Percentiles rank a stretch among this genome's conserved stretches.
Conservation (phyloP, 148 eudicot species). For the Camellia sinensis region DNA sequence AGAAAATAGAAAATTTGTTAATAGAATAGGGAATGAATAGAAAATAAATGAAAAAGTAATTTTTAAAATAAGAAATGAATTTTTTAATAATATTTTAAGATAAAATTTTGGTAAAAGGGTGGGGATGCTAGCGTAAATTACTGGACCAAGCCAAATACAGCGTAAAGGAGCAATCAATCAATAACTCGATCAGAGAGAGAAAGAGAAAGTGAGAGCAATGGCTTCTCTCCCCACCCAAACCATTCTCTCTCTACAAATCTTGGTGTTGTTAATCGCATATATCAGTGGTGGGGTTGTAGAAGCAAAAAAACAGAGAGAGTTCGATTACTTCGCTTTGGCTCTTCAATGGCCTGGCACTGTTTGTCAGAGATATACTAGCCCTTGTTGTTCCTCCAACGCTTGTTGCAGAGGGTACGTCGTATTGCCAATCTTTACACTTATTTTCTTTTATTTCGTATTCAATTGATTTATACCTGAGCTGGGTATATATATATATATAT, state of each 20-base stretch:
- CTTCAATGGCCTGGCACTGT: conserved; percentile 88
- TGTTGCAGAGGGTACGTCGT: conserved; percentile 64
- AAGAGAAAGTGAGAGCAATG: conserved; percentile 19
- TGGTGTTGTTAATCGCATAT: conserved; percentile 14
- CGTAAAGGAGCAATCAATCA: background rate
- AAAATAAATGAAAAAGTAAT: too few species aligned
- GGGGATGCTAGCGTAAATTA: too few species aligned
- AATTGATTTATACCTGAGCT: background rate
- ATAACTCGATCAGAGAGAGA: background rate
- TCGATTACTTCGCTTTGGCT: conserved; percentile 77
- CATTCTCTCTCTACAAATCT: conserved; percentile 22
- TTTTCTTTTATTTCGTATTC: background rate
- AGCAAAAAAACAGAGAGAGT: conserved; percentile 51
- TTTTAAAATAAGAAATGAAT: too few species aligned
- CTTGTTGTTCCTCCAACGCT: conserved; percentile 69
- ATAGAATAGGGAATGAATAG: too few species aligned
- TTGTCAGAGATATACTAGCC: conserved; percentile 43
- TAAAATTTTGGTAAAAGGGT: too few species aligned
- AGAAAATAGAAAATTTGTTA: too few species aligned
- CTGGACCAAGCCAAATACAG: background rate
- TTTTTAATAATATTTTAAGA: too few species aligned
- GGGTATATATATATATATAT: background rate
- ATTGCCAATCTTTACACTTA: background rate
- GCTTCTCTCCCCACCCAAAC: conserved; percentile 23
- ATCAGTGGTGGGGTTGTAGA: conserved; percentile 12